Evolutionary conservation across 352 stramenopile genomes (phyloP).

Genomic region (Phytophthora europaea): DNA sequence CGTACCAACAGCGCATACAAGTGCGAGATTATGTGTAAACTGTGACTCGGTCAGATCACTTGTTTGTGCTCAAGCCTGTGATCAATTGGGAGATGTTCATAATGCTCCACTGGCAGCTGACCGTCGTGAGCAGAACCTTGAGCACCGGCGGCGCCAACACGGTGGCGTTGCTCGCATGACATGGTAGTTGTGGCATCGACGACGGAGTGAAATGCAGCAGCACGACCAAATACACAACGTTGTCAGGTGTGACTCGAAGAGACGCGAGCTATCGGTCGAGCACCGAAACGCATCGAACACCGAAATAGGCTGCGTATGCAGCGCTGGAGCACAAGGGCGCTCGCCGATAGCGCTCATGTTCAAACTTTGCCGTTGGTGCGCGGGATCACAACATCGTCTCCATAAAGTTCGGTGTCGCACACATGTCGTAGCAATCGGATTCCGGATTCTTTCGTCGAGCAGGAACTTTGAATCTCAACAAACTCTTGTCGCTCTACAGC

Average conservation of each 20-base stretch:
- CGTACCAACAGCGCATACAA: constrained; percentile 64
- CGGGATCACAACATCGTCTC: no score
- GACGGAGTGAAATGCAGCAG: constrained; percentile 5
- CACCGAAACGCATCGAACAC: constrained; percentile 11
- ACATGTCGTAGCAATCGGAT: no score
- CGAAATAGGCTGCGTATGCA: constrained; percentile 5
- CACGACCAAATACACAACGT: constrained; percentile 14
- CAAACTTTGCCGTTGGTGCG: no score
- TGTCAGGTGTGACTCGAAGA: constrained; percentile 21
- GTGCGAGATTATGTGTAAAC: constrained; percentile 45
- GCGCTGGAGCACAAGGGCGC: no score
- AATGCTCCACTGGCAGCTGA: background rate
- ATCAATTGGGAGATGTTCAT: no score
- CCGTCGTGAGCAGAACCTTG: constrained; percentile 34
- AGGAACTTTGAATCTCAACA: background rate
- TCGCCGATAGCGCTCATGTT: no score
- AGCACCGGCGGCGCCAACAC: constrained; percentile 29
- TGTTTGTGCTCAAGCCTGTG: constrained; percentile 35
- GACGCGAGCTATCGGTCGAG: constrained; percentile 19
- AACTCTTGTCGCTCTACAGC: background rate
- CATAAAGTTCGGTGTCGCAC: no score
- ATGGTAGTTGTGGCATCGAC: background rate
- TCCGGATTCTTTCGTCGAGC: no score
- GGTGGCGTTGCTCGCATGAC: constrained; percentile 45
- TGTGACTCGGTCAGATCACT: constrained; percentile 57